phyloP scores from a whole-genome alignment of 345 rosid genomes.

The Populus alba region DNA sequence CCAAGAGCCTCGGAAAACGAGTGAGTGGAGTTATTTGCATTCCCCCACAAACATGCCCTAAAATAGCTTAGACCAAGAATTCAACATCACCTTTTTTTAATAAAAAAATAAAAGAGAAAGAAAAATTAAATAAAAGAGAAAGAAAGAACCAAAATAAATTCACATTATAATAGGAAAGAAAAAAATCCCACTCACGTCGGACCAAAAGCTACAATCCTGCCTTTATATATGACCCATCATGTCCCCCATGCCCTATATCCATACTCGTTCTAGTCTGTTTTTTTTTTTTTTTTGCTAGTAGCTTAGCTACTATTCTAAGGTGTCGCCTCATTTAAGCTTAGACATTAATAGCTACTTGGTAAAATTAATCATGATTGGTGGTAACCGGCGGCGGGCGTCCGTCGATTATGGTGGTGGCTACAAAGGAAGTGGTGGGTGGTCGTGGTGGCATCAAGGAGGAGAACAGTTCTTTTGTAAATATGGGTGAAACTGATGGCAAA shows the following conservation, averaged over 20 bases:
- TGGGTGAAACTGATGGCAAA: constrained; percentile 25
- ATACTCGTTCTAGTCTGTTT: neutral
- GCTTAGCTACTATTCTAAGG: constrained; percentile 1
- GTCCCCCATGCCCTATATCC: constrained; percentile 36
- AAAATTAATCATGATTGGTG: neutral
- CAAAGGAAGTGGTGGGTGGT: constrained; percentile 11
- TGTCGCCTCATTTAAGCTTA: constrained; percentile 4
- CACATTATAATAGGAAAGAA: neutral
- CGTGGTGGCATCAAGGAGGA: constrained; percentile 14
- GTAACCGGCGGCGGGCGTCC: constrained; percentile 6
- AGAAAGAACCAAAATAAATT: neutral
- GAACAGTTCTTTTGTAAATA: constrained; percentile 33
- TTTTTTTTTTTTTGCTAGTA: neutral
- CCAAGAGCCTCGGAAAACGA: constrained; percentile 61
- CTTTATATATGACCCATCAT: constrained; percentile 60
- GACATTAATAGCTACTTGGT: neutral
- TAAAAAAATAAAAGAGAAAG: neutral
- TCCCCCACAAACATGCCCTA: constrained; percentile 63
- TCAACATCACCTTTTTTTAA: constrained; percentile 32
- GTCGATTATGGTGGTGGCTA: constrained; percentile 6
- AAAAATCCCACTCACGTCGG: constrained; percentile 23
- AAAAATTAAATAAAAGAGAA: neutral
- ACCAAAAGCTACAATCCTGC: constrained; percentile 43
- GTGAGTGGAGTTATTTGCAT: constrained; percentile 59
- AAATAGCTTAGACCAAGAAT: constrained; percentile 29